A percentile compares a stretch with the other conserved stretches of the same genome.
These are phyloP conservation scores for Trichocomaceae sp. DNA, from an alignment of 2,329 filamentous ascomycete species.

Conservation along the genomic window DNA sequence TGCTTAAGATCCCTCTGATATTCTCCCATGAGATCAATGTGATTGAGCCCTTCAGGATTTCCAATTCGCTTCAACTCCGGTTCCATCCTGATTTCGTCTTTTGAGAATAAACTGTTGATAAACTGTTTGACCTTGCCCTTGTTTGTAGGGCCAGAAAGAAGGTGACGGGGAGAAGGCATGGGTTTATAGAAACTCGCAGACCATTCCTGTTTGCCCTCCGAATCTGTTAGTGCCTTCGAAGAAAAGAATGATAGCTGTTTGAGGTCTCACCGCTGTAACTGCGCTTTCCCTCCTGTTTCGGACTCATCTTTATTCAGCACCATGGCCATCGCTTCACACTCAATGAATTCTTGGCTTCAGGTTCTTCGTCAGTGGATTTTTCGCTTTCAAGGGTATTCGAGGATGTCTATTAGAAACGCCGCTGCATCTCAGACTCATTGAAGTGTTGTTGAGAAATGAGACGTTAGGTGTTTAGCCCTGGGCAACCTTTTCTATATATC, in stretches of 20 bases:
- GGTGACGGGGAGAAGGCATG: not conserved
- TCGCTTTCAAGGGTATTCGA: not conserved
- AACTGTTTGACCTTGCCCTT: conserved; percentile 3
- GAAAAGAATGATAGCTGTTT: not conserved
- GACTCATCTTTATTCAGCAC: conserved; percentile 2
- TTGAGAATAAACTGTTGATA: conserved; percentile 1
- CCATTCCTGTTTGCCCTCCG: not conserved
- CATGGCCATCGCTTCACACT: not conserved
- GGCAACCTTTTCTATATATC: too few species aligned
- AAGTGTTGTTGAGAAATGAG: not conserved
- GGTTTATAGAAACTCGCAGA: conserved; percentile 1
- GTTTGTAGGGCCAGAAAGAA: not conserved
- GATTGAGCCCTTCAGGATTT: not conserved
- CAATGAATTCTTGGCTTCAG: not conserved
- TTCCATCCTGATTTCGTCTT: not conserved
- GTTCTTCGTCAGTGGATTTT: not conserved
- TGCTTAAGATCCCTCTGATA: too few species aligned
- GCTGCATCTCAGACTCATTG: not conserved
- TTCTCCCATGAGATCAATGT: not conserved
- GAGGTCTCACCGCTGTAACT: not conserved
- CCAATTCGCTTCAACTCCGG: not conserved
- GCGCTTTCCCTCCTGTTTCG: not conserved
- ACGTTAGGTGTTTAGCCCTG: not conserved
- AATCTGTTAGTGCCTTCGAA: not conserved
- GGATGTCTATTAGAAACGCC: not conserved